A percentile compares a stretch with the other conserved stretches of the same genome.
Conservation (phyloP, 352 stramenopile species). For the Pythium brachiatum region DNA sequence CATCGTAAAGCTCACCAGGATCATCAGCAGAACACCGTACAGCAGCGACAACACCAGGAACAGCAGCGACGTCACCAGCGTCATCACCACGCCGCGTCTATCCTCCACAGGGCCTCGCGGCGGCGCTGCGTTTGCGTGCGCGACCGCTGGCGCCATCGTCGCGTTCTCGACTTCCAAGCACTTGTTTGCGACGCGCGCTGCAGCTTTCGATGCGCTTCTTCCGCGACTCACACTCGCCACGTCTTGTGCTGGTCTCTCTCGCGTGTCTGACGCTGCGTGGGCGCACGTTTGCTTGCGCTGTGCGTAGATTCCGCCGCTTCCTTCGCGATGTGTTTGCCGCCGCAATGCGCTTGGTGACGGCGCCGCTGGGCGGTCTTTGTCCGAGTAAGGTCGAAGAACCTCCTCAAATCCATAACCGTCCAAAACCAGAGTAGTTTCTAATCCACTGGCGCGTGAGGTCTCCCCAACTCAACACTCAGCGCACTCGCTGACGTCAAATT, state of each 20-base stretch:
- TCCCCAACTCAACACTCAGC: not conserved
- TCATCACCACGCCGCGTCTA: constrained; percentile 31
- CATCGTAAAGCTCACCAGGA: constrained; percentile 39
- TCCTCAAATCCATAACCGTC: constrained; percentile 15
- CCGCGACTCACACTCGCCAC: not conserved
- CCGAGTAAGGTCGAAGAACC: not conserved
- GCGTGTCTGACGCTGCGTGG: not conserved
- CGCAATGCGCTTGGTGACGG: not conserved
- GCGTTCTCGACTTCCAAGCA: not conserved
- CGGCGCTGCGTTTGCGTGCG: not conserved
- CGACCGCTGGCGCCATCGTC: not conserved
- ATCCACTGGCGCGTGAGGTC: not conserved
- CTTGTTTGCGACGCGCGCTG: not conserved
- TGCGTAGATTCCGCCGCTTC: not conserved
- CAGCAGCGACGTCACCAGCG: constrained; percentile 38
- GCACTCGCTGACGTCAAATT: no score
- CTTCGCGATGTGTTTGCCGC: not conserved
- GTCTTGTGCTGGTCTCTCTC: not conserved
- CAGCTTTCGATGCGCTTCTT: constrained; percentile 1
- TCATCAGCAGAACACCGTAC: constrained; percentile 36
- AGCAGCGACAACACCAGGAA: constrained; percentile 56
- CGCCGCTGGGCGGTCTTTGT: not conserved
- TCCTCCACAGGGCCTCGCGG: not conserved
- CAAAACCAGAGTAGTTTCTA: not conserved
- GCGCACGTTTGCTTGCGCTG: not conserved